Evolutionary conservation across 306 rosid species (phyloP).

Genomic region (Glycyrrhiza uralensis): DNA sequence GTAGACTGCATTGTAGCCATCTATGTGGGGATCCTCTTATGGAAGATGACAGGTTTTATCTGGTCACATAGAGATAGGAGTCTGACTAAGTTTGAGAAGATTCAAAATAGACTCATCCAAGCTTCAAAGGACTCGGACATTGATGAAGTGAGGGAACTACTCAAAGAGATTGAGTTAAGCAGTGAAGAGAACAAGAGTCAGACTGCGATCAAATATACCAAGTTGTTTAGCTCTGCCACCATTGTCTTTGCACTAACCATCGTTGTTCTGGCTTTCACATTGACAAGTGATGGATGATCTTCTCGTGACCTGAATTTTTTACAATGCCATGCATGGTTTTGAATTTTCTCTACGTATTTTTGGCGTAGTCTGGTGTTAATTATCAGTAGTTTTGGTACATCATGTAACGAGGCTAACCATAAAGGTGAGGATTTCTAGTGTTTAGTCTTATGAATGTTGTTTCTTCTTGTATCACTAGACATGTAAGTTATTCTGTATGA

Average conservation of each 20-base stretch:
- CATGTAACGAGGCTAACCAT: background rate
- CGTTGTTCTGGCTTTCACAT: slow-evolving; percentile 68
- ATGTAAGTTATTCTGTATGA: slow-evolving; percentile 5
- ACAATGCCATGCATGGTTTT: background rate
- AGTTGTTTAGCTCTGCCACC: slow-evolving; percentile 48
- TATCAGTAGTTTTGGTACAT: slow-evolving; percentile 1
- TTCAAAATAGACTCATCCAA: slow-evolving; percentile 67
- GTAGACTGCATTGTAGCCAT: slow-evolving; percentile 85
- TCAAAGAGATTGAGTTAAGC: slow-evolving; percentile 54
- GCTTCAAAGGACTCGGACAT: slow-evolving; percentile 90
- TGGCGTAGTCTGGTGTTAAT: background rate
- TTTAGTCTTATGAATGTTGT: background rate
- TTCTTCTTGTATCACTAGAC: slow-evolving; percentile 6
- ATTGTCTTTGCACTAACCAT: slow-evolving; percentile 49
- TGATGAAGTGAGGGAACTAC: slow-evolving; percentile 76
- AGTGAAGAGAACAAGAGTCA: slow-evolving; percentile 45
- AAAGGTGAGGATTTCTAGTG: background rate
- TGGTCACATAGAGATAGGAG: slow-evolving; percentile 55
- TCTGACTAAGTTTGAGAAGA: slow-evolving; percentile 56
- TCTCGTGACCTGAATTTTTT: background rate
- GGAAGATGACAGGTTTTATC: slow-evolving; percentile 87
- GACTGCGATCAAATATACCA: slow-evolving; percentile 30
- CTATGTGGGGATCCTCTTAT: slow-evolving; percentile 82
- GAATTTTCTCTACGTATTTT: background rate
- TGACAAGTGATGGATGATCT: slow-evolving; percentile 66